Conservation (phyloP, 1,284 basidiomycete species). For the Moniliophthora roreri region DNA sequence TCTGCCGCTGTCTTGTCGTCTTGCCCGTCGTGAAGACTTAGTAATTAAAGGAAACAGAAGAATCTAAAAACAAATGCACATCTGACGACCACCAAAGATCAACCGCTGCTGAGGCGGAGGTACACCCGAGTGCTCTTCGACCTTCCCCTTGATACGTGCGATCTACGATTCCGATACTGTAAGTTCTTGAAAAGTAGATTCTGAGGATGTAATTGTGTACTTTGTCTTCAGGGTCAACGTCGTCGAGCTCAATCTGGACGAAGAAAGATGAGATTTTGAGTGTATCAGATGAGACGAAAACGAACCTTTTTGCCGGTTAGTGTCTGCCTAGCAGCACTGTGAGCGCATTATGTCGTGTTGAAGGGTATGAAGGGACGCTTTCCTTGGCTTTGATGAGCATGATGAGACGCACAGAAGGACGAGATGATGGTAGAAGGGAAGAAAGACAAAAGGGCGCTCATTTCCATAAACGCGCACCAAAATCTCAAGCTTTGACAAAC, state of each 20-base stretch:
- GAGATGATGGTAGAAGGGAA: conserved; percentile 2
- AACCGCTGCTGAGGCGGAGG: conserved; percentile 96
- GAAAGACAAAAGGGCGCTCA: too few species aligned
- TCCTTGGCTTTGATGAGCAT: conserved; percentile 89
- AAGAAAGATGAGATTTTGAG: conserved; percentile 4
- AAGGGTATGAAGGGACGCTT: conserved; percentile 18
- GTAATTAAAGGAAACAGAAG: neutral
- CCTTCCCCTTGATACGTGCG: conserved; percentile 95
- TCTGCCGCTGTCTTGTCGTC: conserved; percentile 91
- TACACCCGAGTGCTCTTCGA: conserved; percentile 99
- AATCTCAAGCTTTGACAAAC: too few species aligned
- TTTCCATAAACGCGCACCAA: too few species aligned
- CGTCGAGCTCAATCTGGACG: conserved; percentile 89
- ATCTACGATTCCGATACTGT: conserved; percentile 53
- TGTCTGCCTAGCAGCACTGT: conserved; percentile 50
- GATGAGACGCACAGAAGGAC: conserved; percentile 16
- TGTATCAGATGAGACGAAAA: conserved; percentile 1
- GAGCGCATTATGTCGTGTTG: conserved; percentile 12
- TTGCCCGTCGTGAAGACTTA: conserved; percentile 38
- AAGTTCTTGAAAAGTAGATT: neutral
- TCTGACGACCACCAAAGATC: conserved; percentile 93
- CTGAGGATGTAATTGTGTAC: conserved; percentile 43
- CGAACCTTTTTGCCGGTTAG: conserved; percentile 90
- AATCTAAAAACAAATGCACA: conserved; percentile 60
- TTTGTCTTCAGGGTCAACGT: conserved; percentile 92